These are phyloP conservation scores for Talaromyces sp. DNA, from an alignment of 2,329 filamentous ascomycete genomes.

Conservation along the genomic window DNA sequence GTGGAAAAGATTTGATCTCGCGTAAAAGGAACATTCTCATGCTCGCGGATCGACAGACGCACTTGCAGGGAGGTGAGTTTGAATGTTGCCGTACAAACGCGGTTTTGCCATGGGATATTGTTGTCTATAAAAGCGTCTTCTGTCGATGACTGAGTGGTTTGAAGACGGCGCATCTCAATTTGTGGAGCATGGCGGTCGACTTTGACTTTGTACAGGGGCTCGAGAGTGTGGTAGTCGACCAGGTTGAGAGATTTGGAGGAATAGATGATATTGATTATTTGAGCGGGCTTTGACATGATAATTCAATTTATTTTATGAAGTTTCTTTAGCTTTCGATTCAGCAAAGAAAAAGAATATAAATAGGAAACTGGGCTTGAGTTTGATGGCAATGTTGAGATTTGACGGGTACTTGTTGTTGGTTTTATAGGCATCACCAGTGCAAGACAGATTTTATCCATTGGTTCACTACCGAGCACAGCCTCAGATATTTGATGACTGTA, in stretches of 20 bases:
- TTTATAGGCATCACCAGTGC: neutral
- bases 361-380: too few relatives aligned
- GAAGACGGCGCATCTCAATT: neutral
- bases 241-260: neutral
- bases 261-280: neutral
- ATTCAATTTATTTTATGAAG: neutral
- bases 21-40: neutral
- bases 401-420: neutral
- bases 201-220: neutral
- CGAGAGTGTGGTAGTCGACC: neutral
- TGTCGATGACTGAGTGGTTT: neutral
- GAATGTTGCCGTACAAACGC: neutral
- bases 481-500: too few relatives aligned
- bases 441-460: neutral
- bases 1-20: neutral
- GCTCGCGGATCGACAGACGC: neutral
- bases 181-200: neutral
- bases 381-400: too few relatives aligned
- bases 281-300: neutral
- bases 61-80: neutral
- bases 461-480: neutral
- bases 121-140: neutral
- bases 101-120: neutral
- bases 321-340: too few relatives aligned
- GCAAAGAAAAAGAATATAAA: neutral